These are phyloP conservation scores for Primulina tabacum DNA, from an alignment of 257 asterid species.

Conservation along the genomic window DNA sequence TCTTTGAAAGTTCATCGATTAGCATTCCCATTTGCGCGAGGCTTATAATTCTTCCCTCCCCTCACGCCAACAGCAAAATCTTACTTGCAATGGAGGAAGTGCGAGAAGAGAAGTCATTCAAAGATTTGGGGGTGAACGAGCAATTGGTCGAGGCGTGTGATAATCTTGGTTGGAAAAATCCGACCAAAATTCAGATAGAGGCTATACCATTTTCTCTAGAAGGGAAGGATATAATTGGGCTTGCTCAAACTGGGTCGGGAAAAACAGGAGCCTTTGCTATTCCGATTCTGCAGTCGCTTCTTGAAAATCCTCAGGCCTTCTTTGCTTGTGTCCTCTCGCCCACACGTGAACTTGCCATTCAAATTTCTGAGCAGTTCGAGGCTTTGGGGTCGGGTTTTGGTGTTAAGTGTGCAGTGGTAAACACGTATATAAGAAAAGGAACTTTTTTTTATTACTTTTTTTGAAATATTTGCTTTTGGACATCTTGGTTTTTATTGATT, in stretches of 20 bases:
- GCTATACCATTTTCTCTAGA: constrained; percentile 72
- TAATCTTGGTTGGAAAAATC: constrained; percentile 67
- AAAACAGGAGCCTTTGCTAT: constrained; percentile 93
- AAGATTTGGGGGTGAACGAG: constrained; percentile 72
- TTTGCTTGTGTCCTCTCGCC: constrained; percentile 93
- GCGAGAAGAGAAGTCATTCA: constrained; percentile 43
- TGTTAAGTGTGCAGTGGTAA: constrained; percentile 71
- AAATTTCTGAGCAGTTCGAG: constrained; percentile 81
- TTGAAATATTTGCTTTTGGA: not conserved
- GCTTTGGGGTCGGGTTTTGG: constrained; percentile 88
- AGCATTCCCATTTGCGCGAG: too few relatives aligned
- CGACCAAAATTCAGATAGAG: constrained; percentile 67
- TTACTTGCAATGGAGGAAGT: constrained; percentile 34
- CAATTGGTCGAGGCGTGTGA: constrained; percentile 73
- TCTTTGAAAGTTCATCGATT: too few relatives aligned
- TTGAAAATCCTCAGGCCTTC: constrained; percentile 70
- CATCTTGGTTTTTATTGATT: constrained; percentile 4
- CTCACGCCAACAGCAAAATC: not conserved
- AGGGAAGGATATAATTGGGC: constrained; percentile 84
- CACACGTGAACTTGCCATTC: constrained; percentile 86
- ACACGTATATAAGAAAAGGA: not conserved
- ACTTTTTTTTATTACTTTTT: not conserved
- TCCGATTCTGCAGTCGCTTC: constrained; percentile 75
- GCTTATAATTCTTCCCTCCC: too few relatives aligned
- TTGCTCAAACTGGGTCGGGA: constrained; percentile 97